A percentile compares a stretch with the other conserved stretches of the same genome.
Conservation (phyloP, 2,329 filamentous ascomycete genomes). For the Phaeosphaeriaceae sp. region DNA sequence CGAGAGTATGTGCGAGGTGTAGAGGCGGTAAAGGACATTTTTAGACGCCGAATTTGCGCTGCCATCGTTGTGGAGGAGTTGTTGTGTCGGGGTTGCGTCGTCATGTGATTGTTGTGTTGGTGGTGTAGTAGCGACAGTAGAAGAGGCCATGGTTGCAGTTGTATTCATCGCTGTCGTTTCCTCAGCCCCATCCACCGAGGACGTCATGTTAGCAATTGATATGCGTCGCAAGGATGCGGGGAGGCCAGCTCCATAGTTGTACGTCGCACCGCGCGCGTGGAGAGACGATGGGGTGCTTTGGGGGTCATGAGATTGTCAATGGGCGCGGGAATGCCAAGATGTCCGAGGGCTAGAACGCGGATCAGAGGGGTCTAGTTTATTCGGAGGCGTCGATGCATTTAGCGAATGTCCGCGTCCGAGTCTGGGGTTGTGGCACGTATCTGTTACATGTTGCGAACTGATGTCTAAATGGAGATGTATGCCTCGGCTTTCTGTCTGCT, state of each 20-base stretch:
- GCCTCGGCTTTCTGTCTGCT: no score
- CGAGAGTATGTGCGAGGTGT: constrained; percentile 56
- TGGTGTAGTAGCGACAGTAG: background rate
- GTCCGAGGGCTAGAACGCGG: background rate
- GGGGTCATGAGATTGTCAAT: constrained; percentile 15
- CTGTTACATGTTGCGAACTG: background rate
- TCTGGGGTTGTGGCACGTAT: background rate
- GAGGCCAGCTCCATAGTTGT: constrained; percentile 7
- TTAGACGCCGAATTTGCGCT: background rate
- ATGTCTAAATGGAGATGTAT: background rate
- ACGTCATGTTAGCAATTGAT: background rate
- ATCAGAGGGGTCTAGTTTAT: background rate
- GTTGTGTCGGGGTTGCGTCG: background rate
- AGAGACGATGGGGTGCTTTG: constrained; percentile 4
- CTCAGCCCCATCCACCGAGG: background rate
- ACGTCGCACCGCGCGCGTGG: background rate
- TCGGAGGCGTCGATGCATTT: background rate
- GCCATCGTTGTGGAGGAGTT: constrained; percentile 2
- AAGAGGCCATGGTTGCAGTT: background rate
- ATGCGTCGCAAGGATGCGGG: constrained; percentile 1
- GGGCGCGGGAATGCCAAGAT: background rate
- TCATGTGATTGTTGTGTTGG: background rate
- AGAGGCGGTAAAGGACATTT: constrained; percentile 45
- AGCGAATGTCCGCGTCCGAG: background rate
- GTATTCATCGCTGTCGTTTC: background rate